These are phyloP conservation scores for Leccinum insolens DNA, from an alignment of 1,284 basidiomycete species.

Conservation along the genomic window DNA sequence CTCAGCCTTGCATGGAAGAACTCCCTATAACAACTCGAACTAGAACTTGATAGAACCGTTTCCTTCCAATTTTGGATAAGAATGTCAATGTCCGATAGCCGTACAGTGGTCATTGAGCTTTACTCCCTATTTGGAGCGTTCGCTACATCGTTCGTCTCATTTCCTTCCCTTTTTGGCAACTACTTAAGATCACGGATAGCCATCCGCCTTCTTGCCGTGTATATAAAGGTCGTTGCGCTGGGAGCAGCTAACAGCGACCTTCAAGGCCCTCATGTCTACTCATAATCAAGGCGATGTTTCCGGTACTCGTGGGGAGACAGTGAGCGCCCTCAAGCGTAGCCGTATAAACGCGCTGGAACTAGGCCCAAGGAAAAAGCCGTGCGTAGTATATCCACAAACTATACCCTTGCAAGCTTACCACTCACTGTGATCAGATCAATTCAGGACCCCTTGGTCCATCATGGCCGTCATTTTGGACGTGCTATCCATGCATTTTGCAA, in stretches of 20 bases:
- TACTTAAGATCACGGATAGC: not conserved
- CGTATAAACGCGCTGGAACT: not conserved
- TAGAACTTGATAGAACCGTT: no score
- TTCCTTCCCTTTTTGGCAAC: not conserved
- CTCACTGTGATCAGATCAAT: not conserved
- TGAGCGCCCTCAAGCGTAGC: not conserved
- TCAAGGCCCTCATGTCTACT: not conserved
- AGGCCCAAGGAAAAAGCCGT: not conserved
- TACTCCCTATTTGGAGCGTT: not conserved
- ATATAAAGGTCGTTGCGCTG: not conserved
- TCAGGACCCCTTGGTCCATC: not conserved
- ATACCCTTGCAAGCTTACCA: not conserved
- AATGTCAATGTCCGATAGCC: not conserved
- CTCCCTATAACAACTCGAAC: no score
- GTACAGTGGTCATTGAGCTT: not conserved
- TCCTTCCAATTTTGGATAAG: not conserved
- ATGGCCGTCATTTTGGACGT: not conserved
- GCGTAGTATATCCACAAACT: not conserved
- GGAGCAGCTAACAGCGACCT: no score
- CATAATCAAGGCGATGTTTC: not conserved
- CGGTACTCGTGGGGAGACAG: not conserved
- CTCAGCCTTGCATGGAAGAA: slow-evolving; percentile 50
- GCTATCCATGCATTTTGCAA: not conserved
- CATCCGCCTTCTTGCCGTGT: not conserved
- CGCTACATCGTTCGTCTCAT: not conserved